These are phyloP conservation scores for Fusarium coicis DNA, from an alignment of 2,329 filamentous ascomycete genomes.

Conservation along the genomic window DNA sequence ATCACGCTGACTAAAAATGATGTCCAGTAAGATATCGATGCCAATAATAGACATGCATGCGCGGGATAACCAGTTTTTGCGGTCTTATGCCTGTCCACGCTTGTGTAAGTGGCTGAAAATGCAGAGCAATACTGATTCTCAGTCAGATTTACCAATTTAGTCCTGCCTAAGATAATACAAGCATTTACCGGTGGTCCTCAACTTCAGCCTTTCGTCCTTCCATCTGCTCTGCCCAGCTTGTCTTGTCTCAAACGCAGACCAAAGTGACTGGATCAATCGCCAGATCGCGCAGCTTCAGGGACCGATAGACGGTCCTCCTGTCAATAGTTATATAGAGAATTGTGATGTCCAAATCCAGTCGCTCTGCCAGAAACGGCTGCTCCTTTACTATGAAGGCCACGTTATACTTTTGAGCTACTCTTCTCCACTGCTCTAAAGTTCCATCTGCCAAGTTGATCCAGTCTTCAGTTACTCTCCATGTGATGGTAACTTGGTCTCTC, in stretches of 20 bases:
- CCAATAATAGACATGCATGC: neutral
- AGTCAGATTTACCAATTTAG: too few species aligned
- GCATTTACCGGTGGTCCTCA: too few species aligned
- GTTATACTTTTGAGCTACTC: rapidly evolving
- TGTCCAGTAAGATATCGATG: rapidly evolving
- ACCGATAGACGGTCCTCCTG: neutral
- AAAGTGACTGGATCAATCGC: neutral
- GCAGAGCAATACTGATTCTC: too few species aligned
- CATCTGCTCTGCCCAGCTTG: too few species aligned
- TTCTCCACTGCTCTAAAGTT: rapidly evolving
- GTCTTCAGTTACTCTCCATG: neutral
- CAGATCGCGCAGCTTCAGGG: neutral
- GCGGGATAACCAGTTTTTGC: neutral
- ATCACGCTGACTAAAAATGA: rapidly evolving
- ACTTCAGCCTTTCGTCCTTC: too few species aligned
- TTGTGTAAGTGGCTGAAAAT: neutral
- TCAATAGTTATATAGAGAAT: rapidly evolving
- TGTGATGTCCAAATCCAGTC: too few species aligned
- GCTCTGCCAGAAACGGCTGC: neutral
- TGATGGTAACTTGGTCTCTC: neutral
- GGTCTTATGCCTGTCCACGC: neutral
- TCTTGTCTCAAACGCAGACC: neutral
- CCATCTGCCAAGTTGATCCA: rapidly evolving
- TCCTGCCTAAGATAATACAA: too few species aligned
- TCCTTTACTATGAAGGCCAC: neutral